A percentile compares a stretch with the other conserved stretches of the same genome.
Conservation (phyloP, 1,284 basidiomycete genomes). For the Sanghuangporus weigelae region DNA sequence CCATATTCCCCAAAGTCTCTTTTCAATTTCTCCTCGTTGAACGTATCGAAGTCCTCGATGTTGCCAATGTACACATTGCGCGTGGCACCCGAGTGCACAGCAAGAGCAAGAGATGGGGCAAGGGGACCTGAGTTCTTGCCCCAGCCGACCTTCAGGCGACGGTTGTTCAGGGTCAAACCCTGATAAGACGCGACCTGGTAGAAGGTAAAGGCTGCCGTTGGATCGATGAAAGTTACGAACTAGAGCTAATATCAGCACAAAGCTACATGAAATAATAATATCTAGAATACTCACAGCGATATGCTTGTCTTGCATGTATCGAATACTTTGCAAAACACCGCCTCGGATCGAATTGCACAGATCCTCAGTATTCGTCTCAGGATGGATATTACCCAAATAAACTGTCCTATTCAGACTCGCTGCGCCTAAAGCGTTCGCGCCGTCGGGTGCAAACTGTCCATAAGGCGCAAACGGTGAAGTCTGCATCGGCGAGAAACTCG, state of each 20-base stretch:
- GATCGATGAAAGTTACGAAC: conserved; percentile 91
- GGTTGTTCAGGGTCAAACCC: conserved; percentile 84
- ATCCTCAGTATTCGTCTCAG: conserved; percentile 88
- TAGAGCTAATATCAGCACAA: conserved; percentile 28
- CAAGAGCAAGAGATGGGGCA: conserved; percentile 75
- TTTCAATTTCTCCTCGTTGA: conserved; percentile 81
- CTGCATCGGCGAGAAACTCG: conserved; percentile 31
- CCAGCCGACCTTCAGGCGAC: conserved; percentile 92
- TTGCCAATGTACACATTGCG: conserved; percentile 94
- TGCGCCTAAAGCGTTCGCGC: conserved; percentile 28
- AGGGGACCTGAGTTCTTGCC: conserved; percentile 88
- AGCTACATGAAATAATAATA: conserved; percentile 2
- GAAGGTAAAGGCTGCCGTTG: conserved; percentile 85
- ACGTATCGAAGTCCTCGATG: conserved; percentile 87
- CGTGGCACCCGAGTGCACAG: conserved; percentile 86
- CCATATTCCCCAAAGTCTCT: conserved; percentile 89
- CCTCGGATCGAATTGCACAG: conserved; percentile 91
- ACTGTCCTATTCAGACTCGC: conserved; percentile 80
- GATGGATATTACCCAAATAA: conserved; percentile 91
- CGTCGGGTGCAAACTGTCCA: conserved; percentile 46
- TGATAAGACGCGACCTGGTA: conserved; percentile 85
- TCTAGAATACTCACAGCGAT: conserved; percentile 62
- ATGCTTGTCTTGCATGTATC: conserved; percentile 92
- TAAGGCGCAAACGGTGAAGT: conserved; percentile 25
- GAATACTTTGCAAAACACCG: conserved; percentile 84